Evolutionary conservation across 768 basidiomycete species (phyloP).

Genomic region (Tricholoma furcatifolium): DNA sequence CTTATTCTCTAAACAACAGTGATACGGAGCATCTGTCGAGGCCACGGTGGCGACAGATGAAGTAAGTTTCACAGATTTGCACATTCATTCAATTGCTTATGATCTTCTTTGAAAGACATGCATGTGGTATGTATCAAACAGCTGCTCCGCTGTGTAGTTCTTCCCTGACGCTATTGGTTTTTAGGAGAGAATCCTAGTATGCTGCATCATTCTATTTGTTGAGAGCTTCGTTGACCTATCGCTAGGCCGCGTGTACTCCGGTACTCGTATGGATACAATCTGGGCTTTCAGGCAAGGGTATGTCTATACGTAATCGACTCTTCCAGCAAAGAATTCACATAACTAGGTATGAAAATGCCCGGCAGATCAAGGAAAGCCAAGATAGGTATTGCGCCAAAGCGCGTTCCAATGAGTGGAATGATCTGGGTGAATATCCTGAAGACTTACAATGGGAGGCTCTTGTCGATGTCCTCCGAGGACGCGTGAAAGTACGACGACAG

Average conservation of each 20-base stretch:
- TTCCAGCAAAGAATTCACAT: not conserved
- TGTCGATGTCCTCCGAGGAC: constrained; percentile 74
- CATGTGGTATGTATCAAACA: constrained; percentile 45
- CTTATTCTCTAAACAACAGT: constrained; percentile 56
- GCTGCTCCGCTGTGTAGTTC: not conserved
- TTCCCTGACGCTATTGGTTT: not conserved
- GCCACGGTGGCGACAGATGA: constrained; percentile 76
- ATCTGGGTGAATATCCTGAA: constrained; percentile 61
- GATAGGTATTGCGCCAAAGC: constrained; percentile 65
- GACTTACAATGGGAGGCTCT: constrained; percentile 77
- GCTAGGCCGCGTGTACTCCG: constrained; percentile 36
- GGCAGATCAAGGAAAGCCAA: constrained; percentile 61
- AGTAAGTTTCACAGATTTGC: constrained; percentile 39
- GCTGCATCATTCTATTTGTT: constrained; percentile 16
- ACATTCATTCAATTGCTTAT: not conserved
- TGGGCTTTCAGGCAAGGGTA: constrained; percentile 71
- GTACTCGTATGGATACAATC: constrained; percentile 64
- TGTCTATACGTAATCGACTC: constrained; percentile 13
- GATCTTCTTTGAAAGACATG: constrained; percentile 38
- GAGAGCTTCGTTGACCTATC: not conserved
- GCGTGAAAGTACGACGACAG: constrained; percentile 56
- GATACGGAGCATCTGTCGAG: constrained; percentile 43
- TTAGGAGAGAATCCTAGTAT: constrained; percentile 57
- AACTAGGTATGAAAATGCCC: constrained; percentile 59
- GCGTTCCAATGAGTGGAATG: constrained; percentile 41